These are phyloP conservation scores for Wallacemonas rigidus DNA, from an alignment of 208 protist genomes.

Conservation along the genomic window DNA sequence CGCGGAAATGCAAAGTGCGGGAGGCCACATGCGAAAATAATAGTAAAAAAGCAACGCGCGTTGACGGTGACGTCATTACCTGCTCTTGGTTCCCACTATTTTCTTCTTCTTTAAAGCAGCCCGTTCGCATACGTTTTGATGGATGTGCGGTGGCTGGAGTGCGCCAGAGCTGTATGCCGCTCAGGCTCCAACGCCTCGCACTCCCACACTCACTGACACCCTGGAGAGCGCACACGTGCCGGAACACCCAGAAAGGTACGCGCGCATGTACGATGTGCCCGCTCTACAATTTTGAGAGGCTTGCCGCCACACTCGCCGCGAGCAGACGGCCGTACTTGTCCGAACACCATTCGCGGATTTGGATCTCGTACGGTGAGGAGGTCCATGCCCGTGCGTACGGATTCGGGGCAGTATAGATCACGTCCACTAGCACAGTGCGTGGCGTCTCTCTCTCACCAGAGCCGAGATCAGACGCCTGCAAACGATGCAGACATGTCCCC, in stretches of 20 bases:
- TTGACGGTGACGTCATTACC: too few relatives aligned
- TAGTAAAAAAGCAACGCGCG: too few relatives aligned
- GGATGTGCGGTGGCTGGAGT: not conserved
- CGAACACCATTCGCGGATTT: conserved; percentile 20
- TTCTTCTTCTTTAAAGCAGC: too few relatives aligned
- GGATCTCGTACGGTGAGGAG: conserved; percentile 16
- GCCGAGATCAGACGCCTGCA: not conserved
- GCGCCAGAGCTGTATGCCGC: not conserved
- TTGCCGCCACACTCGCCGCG: conserved; percentile 15
- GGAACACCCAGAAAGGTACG: too few relatives aligned
- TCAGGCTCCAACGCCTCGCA: not conserved
- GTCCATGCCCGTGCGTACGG: conserved; percentile 2
- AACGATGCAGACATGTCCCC: conserved; percentile 1
- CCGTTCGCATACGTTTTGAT: not conserved
- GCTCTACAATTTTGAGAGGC: conserved; percentile 7
- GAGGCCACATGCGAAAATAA: too few relatives aligned
- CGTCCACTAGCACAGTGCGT: conserved; percentile 11
- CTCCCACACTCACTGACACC: not conserved
- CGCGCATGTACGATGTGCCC: too few relatives aligned
- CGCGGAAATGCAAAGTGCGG: too few relatives aligned
- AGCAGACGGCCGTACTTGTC: conserved; percentile 28
- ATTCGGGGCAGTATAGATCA: conserved; percentile 9
- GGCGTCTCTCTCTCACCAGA: not conserved
- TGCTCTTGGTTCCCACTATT: not conserved
- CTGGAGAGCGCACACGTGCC: not conserved